Base-by-base conservation (phyloP, 768 basidiomycete genomes). In the Termitomyces sp. region DNA sequence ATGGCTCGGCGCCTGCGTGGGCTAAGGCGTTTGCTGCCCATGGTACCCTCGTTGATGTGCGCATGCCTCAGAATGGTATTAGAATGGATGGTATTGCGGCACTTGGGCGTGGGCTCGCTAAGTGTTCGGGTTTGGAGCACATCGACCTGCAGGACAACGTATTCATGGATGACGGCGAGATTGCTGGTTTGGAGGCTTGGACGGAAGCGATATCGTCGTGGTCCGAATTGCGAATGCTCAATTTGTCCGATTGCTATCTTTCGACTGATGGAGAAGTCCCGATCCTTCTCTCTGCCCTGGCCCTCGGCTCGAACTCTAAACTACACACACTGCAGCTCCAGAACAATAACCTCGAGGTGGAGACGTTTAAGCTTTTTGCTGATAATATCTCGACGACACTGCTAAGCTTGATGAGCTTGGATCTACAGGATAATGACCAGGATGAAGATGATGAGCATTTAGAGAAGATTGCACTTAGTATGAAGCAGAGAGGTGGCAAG, bases 31-130 rank as follows among this genome's bases (percentile, higher is more conserved):
- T 96, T 66, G 84, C 84, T 1, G 89, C 83, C 37, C 94, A 97
- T 66, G 85, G 82, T 7, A 84, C 84, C 6, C 80, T 99, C 32
- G 76, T 76, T 52, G 92, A 97, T 61, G 88, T 98, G 30, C 82
- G 90, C 56, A 88, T 98, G 86, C 90, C 91, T n/a, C 95, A 98
- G 77, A 98, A 99, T 66, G 97, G 96, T 5, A 98, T 99, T 64
- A 80, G 94, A 61, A 91, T 91, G 86, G 87, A 88, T 56, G 97
- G 97, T 4, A 89, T 96, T 66, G 80, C 79, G 9, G 81, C 83
- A 11, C 82, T 99, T 23, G 90, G 91, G 5, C 67, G 71, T 23
- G 96, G 94, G 4, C 71, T 99, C 32, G 70, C 83, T 12, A 77
- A 85, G 55, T 89, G 87, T 68, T 73, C 77, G 3, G 73, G 77